Evolutionary conservation across 2,329 filamentous ascomycete species (phyloP), one percentile per base, ranked within the genome.

Genomic region (Neonectria magnoliae): DNA sequence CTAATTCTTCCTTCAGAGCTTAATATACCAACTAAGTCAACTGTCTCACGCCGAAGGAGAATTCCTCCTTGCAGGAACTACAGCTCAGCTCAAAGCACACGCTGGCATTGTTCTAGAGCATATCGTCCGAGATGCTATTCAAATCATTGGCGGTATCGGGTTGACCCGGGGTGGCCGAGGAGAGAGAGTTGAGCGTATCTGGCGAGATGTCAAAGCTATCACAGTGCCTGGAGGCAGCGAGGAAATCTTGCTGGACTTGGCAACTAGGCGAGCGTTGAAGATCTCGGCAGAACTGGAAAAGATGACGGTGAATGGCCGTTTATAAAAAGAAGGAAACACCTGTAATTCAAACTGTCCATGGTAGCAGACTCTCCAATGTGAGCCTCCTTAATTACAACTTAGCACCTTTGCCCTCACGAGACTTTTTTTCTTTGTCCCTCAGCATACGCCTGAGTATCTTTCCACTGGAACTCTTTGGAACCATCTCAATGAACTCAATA

Each of bases 391-490:
- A n/a, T n/a, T 41, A 64, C 22, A 64, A 25, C 50, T 52, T 64
- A 4, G 56, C 51, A 5, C 51, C 48, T 5, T 27, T 51, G 8
- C 42, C 36, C 27, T 65, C 47, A 22, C 50, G 56, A 20, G 61
- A 52, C 42, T 51, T 20, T 51, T 50, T 64, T 78, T 95, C 92
- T 74, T 87, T 86, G 75, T 95, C 93, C 41, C 91, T 84, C 70
- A 96, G 79, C 50, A 92, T 72, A 25, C 90, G 81, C 48, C 90
- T 82, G 74, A 93, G 77, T 60, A 93, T 91, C 85, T 93, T 93
- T 13, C 91, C 91, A 71, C 87, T 90, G 0, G 90, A 85, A 74
- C 87, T 91, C 83, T 93, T 93, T 5, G 91, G 91, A 31, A 93
- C 87, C 56, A 81, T 82, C 50, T 89, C 86, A 7, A 90, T 80